Evolutionary conservation across 805 yeast species (phyloP).

Genomic region (Nakazawaea pomicola): DNA sequence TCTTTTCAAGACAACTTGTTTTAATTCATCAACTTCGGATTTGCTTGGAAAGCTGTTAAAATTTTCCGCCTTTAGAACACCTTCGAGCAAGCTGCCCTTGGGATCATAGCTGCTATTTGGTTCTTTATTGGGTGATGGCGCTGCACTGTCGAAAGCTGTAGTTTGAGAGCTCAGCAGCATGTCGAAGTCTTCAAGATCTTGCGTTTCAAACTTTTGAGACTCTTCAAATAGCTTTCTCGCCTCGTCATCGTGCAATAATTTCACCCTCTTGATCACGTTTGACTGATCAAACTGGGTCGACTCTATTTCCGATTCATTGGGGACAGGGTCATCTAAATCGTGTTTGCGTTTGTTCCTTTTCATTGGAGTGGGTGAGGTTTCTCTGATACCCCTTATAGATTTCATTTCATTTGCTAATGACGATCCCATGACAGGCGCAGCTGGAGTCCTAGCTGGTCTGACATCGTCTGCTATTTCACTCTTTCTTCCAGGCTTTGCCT

Average conservation of each 20-base stretch:
- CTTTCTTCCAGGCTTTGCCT: no score
- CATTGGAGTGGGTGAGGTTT: slow-evolving; percentile 7
- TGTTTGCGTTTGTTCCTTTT: background rate
- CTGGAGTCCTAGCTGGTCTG: background rate
- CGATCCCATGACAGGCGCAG: background rate
- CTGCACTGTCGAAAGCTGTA: background rate
- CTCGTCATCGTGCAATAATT: slow-evolving; percentile 1
- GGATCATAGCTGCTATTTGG: background rate
- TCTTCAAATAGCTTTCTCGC: slow-evolving; percentile 2
- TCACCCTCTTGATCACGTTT: slow-evolving; percentile 1
- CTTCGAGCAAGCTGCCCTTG: background rate
- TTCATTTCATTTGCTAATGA: slow-evolving; percentile 1
- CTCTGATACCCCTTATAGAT: background rate
- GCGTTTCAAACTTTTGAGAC: background rate
- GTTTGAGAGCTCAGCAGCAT: background rate
- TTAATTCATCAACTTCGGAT: slow-evolving; percentile 1
- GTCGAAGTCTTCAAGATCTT: background rate
- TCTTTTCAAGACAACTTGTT: slow-evolving; percentile 3
- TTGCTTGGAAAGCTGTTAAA: background rate
- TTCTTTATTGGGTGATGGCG: background rate
- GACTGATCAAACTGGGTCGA: background rate
- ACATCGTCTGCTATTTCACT: background rate
- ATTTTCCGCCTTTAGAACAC: background rate
- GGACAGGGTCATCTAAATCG: no score
- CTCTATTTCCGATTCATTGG: no score